Evolutionary conservation across 257 asterid genomes (phyloP), one percentile per base, ranked within the genome.

Genomic region (Nicotiana obtusifolia): DNA sequence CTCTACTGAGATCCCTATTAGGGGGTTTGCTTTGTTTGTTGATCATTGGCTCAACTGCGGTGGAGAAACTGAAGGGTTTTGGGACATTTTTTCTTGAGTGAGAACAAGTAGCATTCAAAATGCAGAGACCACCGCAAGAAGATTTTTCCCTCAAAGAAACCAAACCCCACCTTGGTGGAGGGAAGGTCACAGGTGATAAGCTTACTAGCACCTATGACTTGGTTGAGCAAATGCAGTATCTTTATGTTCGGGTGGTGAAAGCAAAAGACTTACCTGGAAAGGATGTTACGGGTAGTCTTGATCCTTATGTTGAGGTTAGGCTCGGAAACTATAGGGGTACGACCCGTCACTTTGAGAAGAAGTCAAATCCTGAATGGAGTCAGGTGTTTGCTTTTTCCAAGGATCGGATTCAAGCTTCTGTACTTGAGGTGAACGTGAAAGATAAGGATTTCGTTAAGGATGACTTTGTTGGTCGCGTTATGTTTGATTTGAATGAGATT

Each of bases 151-250:
- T 92, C 35, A 91, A 89, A 80, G 92, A 87, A 82, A 92, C 92
- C 68, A 89, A 85, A 53, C 95, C 97, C 83, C 92, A 88, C 86
- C 89, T 92, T 4, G 94, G 94, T 87, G 97, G 95, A 28, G 92
- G 95, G 82, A 92, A 86, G 88, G 86, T 86, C 57, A 86, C 93
- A 0, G 94, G 95, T 54, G 95, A 90, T 71, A 91, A 92, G 87
- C 89, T 89, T 64, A 88, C 91, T 14, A 92, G 93, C 82, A 92
- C 95, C 83, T 92, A 92, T 90, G 97, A 90, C 84, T 91, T 91
- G 22, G 94, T 91, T 33, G 97, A 91, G 88, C 95, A 91, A 80
- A 92, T 92, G 97, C 91, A 92, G 66, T 92, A 87, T 84, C 95
- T 92, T 54, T 91, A 91, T 35, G 95, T 92, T 56, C 90, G 92